Conservation (phyloP, 2,329 filamentous ascomycete species). For the Fusarium staphyleae region DNA sequence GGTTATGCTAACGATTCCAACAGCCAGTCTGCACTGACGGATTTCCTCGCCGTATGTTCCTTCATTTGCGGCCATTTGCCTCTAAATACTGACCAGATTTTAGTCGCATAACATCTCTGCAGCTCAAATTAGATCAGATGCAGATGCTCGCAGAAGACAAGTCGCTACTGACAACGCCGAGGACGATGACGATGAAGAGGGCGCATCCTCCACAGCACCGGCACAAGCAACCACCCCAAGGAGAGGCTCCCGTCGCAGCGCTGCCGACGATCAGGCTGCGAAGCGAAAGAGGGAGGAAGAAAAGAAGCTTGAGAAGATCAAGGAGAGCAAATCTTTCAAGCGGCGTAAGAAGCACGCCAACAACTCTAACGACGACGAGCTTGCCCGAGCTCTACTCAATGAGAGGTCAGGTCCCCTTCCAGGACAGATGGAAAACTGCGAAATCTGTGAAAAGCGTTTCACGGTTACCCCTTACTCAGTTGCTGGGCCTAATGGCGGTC, state of each 20-base stretch:
- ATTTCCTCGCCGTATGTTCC: conserved; percentile 57
- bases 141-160: conserved; percentile 56
- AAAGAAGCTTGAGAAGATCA: conserved; percentile 66
- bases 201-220: conserved; percentile 25
- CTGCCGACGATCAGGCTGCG: conserved; percentile 34
- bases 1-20: conserved; percentile 8
- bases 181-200: conserved; percentile 35
- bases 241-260: conserved; percentile 41
- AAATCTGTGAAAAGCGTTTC: conserved; percentile 84
- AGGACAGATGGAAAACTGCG: conserved; percentile 89
- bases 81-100: conserved; percentile 26
- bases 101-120: conserved; percentile 77
- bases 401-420: conserved; percentile 65
- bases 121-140: conserved; percentile 59
- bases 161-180: conserved; percentile 36
- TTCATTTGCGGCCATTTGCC: background rate
- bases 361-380: conserved; percentile 56
- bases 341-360: conserved; percentile 54
- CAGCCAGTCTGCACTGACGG: conserved; percentile 61
- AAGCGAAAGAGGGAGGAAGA: conserved; percentile 55
- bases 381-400: conserved; percentile 58
- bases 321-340: conserved; percentile 65
- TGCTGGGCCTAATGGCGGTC: conserved; percentile 79
- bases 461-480: conserved; percentile 92
- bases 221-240: conserved; percentile 37